Evolutionary conservation across 306 rosid genomes (phyloP), one percentile per base, ranked within the genome.

Genomic region (Rubus parviflorus): DNA sequence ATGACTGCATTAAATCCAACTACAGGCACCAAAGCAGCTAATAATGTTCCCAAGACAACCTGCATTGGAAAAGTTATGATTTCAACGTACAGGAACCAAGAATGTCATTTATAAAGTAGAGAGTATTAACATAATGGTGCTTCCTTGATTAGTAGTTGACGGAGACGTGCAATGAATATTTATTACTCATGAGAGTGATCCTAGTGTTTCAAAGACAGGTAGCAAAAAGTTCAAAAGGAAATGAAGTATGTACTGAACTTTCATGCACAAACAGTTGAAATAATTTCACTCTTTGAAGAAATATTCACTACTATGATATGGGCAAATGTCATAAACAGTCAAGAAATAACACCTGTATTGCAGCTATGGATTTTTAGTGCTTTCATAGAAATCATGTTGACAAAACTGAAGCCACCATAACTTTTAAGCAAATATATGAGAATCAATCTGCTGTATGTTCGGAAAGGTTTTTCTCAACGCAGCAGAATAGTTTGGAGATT

Each of bases 1-100:
- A 96, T 87, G 54, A 96, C 97, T 43, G 99, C 99, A 80, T 96
- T 96, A 70, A 96, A 96, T 74, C 99, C 99, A 81, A 96, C 99
- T 41, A 96, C 99, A 8, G 99, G 99, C 54, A 96, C 99, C 88
- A 96, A 81, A 13, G 99, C 68, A 62, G 99, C 99, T 86, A 96
- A 82, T 64, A 92, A 80, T 17, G 99, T 96, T 81, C 99, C 99
- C 81, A 96, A 75, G 62, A 96, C 83, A 80, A 96, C 90, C 99
- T 96, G 91, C 85, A 86, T 68, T 22, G 9, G n/a, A 63, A 84
- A 76, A 82, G 37, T 19, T 49, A 73, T 10, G 37, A 79, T 52
- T 83, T 76, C 79, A 83, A 80, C n/a, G n/a, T n/a, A 80, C 46
- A 53, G 63, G 75, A 77, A 77, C 76, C 71, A 82, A 74, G 73